A percentile compares a stretch with the other conserved stretches of the same genome.
These are phyloP conservation scores for Crithidia bombi DNA, from an alignment of 208 protist species.

Conservation along the genomic window DNA sequence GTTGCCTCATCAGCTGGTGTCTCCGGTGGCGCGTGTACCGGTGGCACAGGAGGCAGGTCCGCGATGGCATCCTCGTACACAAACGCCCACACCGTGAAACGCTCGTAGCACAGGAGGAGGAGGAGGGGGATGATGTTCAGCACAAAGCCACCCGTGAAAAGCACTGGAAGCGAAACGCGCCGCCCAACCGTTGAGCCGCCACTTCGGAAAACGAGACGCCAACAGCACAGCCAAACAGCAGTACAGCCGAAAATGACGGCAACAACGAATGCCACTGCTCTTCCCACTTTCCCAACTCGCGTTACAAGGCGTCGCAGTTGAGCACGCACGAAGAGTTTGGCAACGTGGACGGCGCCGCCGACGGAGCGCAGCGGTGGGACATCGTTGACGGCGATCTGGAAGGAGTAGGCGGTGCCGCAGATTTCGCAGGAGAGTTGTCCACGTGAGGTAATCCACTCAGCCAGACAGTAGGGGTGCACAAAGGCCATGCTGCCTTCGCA, in stretches of 20 bases:
- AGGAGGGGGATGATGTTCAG: slow-evolving; percentile 1
- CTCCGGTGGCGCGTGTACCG: neutral
- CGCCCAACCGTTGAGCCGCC: neutral
- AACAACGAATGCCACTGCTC: slow-evolving; percentile 1
- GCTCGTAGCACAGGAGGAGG: slow-evolving; percentile 16
- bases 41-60: slow-evolving; percentile 23
- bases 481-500: slow-evolving; percentile 38
- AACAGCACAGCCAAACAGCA: slow-evolving; percentile 10
- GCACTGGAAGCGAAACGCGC: neutral
- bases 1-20: slow-evolving; percentile 4
- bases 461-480: slow-evolving; percentile 36
- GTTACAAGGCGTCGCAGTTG: neutral
- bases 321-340: neutral
- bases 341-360: slow-evolving; percentile 1
- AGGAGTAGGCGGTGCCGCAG: slow-evolving; percentile 26
- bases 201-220: slow-evolving; percentile 1
- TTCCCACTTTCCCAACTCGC: neutral
- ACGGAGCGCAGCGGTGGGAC: slow-evolving; percentile 9
- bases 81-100: slow-evolving; percentile 22
- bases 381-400: slow-evolving; percentile 20
- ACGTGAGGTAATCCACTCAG: slow-evolving; percentile 29
- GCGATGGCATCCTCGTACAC: slow-evolving; percentile 26
- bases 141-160: neutral
- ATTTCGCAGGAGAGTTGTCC: slow-evolving; percentile 33
- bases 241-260: neutral